Evolutionary conservation across 2,329 filamentous ascomycete genomes (phyloP).

Genomic region (Pestalotiopsis sp.): DNA sequence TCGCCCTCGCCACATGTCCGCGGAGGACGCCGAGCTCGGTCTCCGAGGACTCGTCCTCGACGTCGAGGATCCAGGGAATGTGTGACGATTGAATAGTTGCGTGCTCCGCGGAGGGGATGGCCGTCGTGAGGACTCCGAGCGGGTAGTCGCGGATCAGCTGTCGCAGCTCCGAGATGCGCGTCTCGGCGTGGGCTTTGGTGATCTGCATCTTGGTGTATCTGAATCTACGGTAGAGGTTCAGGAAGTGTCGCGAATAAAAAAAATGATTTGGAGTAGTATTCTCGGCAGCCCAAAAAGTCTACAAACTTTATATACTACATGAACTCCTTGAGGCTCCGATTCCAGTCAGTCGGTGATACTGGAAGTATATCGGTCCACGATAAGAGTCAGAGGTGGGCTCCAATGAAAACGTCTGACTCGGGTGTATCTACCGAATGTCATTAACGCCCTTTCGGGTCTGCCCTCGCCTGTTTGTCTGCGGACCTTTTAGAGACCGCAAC

Average conservation of each 20-base stretch:
- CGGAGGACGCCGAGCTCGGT: conserved; percentile 50
- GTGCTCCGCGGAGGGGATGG: conserved; percentile 50
- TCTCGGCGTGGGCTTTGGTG: conserved; percentile 54
- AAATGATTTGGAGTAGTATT: too few relatives aligned
- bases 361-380: background rate
- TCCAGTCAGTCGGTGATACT: background rate
- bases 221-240: background rate
- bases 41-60: conserved; percentile 41
- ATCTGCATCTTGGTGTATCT: conserved; percentile 54
- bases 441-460: background rate
- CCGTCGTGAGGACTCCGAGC: conserved; percentile 65
- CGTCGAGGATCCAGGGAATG: conserved; percentile 62
- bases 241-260: background rate
- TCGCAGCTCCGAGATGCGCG: conserved; percentile 49
- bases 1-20: conserved; percentile 64
- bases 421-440: background rate
- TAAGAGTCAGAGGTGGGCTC: background rate
- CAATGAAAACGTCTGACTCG: background rate
- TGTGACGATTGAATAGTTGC: conserved; percentile 61
- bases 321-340: background rate
- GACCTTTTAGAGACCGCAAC: background rate
- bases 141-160: conserved; percentile 62
- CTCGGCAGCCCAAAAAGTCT: background rate
- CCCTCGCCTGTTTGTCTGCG: background rate
- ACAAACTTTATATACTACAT: background rate